Conservation (phyloP, 345 rosid genomes). For the Nasturtium officinale region DNA sequence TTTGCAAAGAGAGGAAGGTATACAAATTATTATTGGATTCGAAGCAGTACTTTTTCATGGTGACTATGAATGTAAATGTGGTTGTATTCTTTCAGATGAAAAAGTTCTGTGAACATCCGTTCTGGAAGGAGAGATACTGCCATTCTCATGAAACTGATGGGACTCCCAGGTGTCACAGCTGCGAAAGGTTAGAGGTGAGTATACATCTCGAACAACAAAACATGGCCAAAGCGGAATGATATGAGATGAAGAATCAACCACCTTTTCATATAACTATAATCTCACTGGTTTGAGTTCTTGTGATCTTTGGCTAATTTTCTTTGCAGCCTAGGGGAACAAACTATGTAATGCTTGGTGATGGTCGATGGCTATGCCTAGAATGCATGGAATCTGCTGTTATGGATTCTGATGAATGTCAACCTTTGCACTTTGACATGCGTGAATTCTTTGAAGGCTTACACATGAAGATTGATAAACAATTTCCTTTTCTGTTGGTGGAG, state of each 20-base stretch:
- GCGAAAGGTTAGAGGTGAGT: slow-evolving; percentile 35
- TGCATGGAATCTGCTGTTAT: slow-evolving; percentile 85
- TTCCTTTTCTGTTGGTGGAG: slow-evolving; percentile 88
- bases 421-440: slow-evolving; percentile 79
- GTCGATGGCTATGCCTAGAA: slow-evolving; percentile 72
- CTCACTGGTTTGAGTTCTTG: background rate
- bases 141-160: slow-evolving; percentile 72
- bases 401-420: slow-evolving; percentile 81
- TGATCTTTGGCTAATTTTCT: slow-evolving; percentile 7
- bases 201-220: slow-evolving; percentile 12
- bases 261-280: background rate
- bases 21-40: background rate
- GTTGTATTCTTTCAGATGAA: slow-evolving; percentile 55
- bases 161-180: slow-evolving; percentile 63
- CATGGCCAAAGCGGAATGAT: background rate
- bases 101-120: slow-evolving; percentile 46
- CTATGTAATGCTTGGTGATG: slow-evolving; percentile 61
- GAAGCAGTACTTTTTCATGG: background rate
- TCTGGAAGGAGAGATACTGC: slow-evolving; percentile 71
- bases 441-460: slow-evolving; percentile 86
- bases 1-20: slow-evolving; percentile 36
- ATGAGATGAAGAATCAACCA: background rate
- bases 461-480: slow-evolving; percentile 76
- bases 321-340: slow-evolving; percentile 55
- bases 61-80: slow-evolving; percentile 30